Percentiles rank a stretch among this genome's conserved stretches.
Conservation (phyloP, 2,329 filamentous ascomycete genomes). For the Aspergillus sp. region DNA sequence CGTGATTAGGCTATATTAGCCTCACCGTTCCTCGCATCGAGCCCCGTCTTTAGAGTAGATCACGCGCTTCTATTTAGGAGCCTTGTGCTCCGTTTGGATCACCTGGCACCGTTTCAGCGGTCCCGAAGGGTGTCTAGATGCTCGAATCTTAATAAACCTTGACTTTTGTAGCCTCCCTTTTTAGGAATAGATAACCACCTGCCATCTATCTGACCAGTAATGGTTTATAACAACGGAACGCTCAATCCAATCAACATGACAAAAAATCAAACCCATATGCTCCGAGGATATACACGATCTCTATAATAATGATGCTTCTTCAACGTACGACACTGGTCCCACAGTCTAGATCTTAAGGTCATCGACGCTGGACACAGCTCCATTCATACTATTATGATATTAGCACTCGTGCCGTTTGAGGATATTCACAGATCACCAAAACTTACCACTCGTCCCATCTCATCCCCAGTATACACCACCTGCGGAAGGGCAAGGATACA, state of each 20-base stretch:
- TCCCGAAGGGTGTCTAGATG: neutral
- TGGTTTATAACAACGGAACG: neutral
- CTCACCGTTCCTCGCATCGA: conserved; percentile 11
- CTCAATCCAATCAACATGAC: conserved; percentile 1
- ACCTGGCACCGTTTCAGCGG: neutral
- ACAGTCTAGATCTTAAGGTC: conserved; percentile 16
- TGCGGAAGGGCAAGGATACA: conserved; percentile 83
- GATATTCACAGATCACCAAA: neutral
- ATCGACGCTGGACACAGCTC: conserved; percentile 59
- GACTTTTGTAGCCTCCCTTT: conserved; percentile 1
- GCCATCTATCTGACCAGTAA: conserved; percentile 3
- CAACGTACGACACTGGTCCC: neutral
- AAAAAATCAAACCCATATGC: neutral
- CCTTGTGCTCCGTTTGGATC: conserved; percentile 1
- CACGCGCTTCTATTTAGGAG: conserved; percentile 5
- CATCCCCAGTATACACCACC: conserved; percentile 90
- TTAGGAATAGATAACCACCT: conserved; percentile 11
- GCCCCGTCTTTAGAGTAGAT: neutral
- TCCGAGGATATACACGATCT: conserved; percentile 2
- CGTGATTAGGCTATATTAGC: conserved; percentile 10
- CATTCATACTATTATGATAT: conserved; percentile 56
- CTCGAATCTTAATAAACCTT: neutral
- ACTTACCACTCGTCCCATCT: conserved; percentile 86
- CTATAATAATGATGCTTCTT: neutral
- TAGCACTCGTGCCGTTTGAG: conserved; percentile 19